Base-by-base conservation (phyloP, 768 basidiomycete species). In the Boletus sp. region DNA sequence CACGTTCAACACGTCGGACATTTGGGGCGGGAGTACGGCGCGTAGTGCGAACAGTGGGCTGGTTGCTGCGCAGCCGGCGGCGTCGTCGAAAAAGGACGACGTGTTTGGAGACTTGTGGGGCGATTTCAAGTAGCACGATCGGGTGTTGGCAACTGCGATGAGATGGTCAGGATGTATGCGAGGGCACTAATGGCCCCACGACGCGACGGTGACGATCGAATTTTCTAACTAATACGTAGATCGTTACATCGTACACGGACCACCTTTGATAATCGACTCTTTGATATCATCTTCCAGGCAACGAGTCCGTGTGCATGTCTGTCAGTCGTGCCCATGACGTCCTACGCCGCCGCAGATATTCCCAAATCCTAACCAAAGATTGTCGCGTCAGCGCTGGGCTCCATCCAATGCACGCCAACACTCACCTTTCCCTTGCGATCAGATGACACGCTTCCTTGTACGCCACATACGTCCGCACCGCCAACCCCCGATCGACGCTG, bases 71-170 rank as follows among this genome's bases (percentile, higher is more conserved):
- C 67, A 71, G 50, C 59, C 75, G 1, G 20, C 74, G 18, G 58
- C 67, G 1, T 67, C 67, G 49, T 68, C 73, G 57, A 86, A 88
- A 76, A 87, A 82, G 72, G 90, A 91, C 59, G 91, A 93, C 64
- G 84, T 77, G 8, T 92, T 92, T 66, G 89, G 87, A 7, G 89
- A 92, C 71, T 71, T 93, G 48, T 92, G 91, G 91, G 89, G 89
- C 48, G 83, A 85, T 39, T 90, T 90, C 71, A 91, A 92, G 77
- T 92, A 24, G 24, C 24, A 24, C 24, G 24, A 24, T 24, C 24
- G 18, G 2, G 45, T 10, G 29, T 17, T 15, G 8, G 29, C n/a
- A 30, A 14, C 28, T 24, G 24, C 24, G 24, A 24, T 24, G 24
- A 11, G 33, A 8, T 33, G 33, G 11, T 24, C 24, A 24, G 24